phyloP scores from a whole-genome alignment of 306 rosid genomes.

The Acacia acuminata region DNA sequence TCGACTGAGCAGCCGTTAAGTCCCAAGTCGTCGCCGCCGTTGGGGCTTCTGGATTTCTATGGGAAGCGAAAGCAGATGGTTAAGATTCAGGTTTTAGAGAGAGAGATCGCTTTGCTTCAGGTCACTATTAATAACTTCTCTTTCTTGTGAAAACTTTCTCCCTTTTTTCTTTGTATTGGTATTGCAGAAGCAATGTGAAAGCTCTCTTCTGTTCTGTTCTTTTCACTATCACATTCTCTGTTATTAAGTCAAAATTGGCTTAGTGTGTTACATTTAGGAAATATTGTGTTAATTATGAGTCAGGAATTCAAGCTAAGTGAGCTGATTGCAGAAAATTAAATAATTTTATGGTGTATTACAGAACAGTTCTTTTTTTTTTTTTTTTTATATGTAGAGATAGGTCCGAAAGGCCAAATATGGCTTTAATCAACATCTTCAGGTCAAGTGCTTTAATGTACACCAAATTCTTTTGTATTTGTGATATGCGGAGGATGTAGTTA shows the following conservation, averaged over 20 bases:
- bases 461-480: background rate
- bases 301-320: background rate
- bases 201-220: background rate
- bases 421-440: background rate
- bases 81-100: conserved; percentile 51
- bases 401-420: background rate
- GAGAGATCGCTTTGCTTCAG: conserved; percentile 47
- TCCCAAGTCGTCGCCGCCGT: conserved; percentile 43
- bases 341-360: background rate
- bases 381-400: background rate
- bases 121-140: background rate
- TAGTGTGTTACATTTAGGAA: background rate
- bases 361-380: no score
- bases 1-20: conserved; percentile 27
- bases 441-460: background rate
- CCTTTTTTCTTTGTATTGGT: background rate
- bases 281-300: background rate
- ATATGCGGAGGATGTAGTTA: background rate
- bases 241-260: background rate
- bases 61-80: conserved; percentile 40
- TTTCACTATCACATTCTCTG: background rate
- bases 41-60: conserved; percentile 38
- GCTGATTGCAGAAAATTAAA: background rate
- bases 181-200: background rate
- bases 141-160: background rate